Conservation (phyloP, 805 yeast genomes). For the Sungouiella thailandica region DNA sequence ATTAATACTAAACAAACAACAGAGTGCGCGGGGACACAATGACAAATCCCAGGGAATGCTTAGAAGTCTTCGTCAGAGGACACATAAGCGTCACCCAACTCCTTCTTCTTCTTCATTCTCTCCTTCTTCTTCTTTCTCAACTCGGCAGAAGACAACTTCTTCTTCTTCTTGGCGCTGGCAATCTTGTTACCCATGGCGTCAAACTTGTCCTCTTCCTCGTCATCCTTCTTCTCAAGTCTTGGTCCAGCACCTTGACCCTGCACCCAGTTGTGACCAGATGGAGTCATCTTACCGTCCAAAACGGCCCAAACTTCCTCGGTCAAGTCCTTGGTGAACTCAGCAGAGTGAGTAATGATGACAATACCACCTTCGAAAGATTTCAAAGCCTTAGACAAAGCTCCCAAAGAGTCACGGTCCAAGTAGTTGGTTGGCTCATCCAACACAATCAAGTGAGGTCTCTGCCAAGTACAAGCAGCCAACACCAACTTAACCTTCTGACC, state of each 20-base stretch:
- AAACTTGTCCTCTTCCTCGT: conserved; percentile 88
- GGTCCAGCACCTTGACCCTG: conserved; percentile 99
- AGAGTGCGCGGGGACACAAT: conserved; percentile 7
- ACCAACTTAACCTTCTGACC: conserved; percentile 99
- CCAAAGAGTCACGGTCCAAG: conserved; percentile 98
- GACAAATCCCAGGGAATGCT: conserved; percentile 14
- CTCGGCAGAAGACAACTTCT: conserved; percentile 97
- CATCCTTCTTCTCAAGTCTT: conserved; percentile 96
- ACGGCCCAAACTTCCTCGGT: conserved; percentile 99
- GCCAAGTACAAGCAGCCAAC: conserved; percentile 99
- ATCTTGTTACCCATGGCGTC: conserved; percentile 99
- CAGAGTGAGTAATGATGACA: conserved; percentile 99
- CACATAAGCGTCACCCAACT: conserved; percentile 97
- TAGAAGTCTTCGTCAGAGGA: conserved; percentile 78
- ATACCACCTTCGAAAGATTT: conserved; percentile 99
- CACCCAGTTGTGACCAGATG: conserved; percentile 99
- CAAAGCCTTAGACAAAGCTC: conserved; percentile 98
- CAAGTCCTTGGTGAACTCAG: conserved; percentile 98
- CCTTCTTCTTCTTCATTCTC: conserved; percentile 99
- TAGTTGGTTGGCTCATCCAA: conserved; percentile 99
- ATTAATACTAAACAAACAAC: conserved; percentile 13
- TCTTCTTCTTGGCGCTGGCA: conserved; percentile 92
- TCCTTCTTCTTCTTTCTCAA: conserved; percentile 99
- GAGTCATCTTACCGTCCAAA: conserved; percentile 95
- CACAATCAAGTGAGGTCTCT: conserved; percentile 99